Conservation (phyloP, 2,329 filamentous ascomycete species). For the Xylariales sp. region DNA sequence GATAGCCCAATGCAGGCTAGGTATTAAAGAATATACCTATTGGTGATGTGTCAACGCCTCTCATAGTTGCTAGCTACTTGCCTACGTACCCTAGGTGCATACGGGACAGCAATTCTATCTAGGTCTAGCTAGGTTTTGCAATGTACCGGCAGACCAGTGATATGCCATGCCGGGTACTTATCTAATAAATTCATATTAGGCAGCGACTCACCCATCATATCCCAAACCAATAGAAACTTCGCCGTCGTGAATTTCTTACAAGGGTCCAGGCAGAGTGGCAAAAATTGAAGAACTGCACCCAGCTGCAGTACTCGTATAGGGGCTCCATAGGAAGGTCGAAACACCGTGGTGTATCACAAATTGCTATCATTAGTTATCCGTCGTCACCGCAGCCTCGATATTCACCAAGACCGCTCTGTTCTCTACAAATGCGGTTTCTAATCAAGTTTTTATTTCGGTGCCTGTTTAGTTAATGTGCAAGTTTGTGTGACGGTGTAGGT, state of each 20-base stretch:
- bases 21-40: neutral
- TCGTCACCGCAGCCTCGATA: neutral
- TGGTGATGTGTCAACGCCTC: neutral
- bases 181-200: neutral
- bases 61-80: neutral
- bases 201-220: neutral
- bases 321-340: neutral
- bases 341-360: no score
- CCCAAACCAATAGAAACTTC: neutral
- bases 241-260: neutral
- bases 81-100: neutral
- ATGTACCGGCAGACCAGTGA: neutral
- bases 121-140: neutral
- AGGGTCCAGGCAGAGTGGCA: neutral
- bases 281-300: neutral
- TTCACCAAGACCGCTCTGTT: neutral
- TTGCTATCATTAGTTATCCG: no score
- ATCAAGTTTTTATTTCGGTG: neutral
- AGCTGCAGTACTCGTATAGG: neutral
- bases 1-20: conserved; percentile 7
- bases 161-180: neutral
- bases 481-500: neutral
- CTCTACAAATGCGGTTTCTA: neutral
- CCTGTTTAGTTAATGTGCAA: neutral
- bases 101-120: no score